Evolutionary conservation across 2,329 filamentous ascomycete genomes (phyloP), one percentile per base, ranked within the genome.

Genomic region (Diaporthe citri): DNA sequence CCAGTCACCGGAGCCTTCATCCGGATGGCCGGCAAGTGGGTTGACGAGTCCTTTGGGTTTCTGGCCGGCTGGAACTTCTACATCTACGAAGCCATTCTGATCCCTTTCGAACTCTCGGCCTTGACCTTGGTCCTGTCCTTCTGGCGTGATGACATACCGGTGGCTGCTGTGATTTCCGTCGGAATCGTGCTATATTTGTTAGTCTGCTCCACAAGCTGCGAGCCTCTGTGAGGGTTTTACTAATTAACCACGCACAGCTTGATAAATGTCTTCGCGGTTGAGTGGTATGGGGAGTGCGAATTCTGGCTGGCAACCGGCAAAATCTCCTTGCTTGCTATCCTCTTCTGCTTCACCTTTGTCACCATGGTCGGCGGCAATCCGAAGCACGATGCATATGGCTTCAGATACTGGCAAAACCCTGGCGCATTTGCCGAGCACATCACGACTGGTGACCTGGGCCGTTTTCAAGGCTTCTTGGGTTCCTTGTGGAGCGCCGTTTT

Each of bases 361-460:
- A 92, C 91, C 64, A 95, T 95, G 92, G 86, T 95, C 7, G 94
- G 94, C 36, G 94, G 93, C 39, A 96, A 96, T 78, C 94, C 94
- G 0, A 81, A 91, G 12, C 85, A 90, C 66, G 92, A 94, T 79
- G 86, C 90, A 1, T 94, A 92, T 79, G 93, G 93, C 25, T 95
- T 95, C 81, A 87, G 92, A 34, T 91, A 92, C 80, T 94, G 92
- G 92, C 88, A 87, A 10, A 79, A 87, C 8, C 90, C 90, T 0
- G 92, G 92, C 9, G 84, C 91, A 1, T 93, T 93, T 78, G 89
- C 88, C 31, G 88, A 91, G 76, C 86, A 90, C 76, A 88, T 92
- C 76, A 89, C 90, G 56, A 85, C 85, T 0, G 92, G 92, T 5
- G 80, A 87, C 46, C 85, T 94, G 0, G 94, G 94, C 46, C 88